Conservation (phyloP, 371 early-diverging fungal species). For the Apophysomyces elegans region DNA sequence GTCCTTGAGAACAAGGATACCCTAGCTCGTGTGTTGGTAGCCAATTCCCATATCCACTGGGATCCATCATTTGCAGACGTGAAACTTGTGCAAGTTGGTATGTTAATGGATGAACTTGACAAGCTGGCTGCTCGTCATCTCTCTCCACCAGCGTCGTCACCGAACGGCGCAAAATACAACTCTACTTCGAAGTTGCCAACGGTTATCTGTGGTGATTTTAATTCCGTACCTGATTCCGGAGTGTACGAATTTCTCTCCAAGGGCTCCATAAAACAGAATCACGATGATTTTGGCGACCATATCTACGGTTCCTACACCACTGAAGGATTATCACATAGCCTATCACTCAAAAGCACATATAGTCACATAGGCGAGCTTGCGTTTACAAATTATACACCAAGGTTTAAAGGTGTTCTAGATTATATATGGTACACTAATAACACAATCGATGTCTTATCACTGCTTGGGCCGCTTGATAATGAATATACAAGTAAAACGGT, state of each 20-base stretch:
- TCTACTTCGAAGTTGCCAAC: slow-evolving; percentile 49
- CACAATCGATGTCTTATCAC: slow-evolving; percentile 77
- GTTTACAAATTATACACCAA: slow-evolving; percentile 96
- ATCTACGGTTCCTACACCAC: slow-evolving; percentile 88
- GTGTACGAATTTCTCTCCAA: slow-evolving; percentile 90
- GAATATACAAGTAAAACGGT: slow-evolving; percentile 80
- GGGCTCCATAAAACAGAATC: slow-evolving; percentile 73
- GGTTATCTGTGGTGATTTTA: slow-evolving; percentile 97
- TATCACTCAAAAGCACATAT: slow-evolving; percentile 85
- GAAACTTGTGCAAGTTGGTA: slow-evolving; percentile 96
- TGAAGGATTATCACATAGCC: slow-evolving; percentile 81
- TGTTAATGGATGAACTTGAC: slow-evolving; percentile 92
- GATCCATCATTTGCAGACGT: slow-evolving; percentile 95
- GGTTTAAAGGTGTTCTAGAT: slow-evolving; percentile 94
- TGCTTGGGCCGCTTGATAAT: slow-evolving; percentile 85
- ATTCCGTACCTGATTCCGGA: slow-evolving; percentile 90
- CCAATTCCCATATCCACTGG: slow-evolving; percentile 96
- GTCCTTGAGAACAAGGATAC: slow-evolving; percentile 86
- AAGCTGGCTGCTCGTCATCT: slow-evolving; percentile 55
- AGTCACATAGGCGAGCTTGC: slow-evolving; percentile 74
- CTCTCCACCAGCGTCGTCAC: slow-evolving; percentile 23
- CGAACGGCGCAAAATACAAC: not conserved
- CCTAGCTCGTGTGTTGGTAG: slow-evolving; percentile 75
- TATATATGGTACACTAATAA: slow-evolving; percentile 94
- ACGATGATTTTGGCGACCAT: slow-evolving; percentile 82